Evolutionary conservation across 129 eudicot species (phyloP), one percentile per base, ranked within the genome.

Genomic region (Centrapalus pauciflorus): DNA sequence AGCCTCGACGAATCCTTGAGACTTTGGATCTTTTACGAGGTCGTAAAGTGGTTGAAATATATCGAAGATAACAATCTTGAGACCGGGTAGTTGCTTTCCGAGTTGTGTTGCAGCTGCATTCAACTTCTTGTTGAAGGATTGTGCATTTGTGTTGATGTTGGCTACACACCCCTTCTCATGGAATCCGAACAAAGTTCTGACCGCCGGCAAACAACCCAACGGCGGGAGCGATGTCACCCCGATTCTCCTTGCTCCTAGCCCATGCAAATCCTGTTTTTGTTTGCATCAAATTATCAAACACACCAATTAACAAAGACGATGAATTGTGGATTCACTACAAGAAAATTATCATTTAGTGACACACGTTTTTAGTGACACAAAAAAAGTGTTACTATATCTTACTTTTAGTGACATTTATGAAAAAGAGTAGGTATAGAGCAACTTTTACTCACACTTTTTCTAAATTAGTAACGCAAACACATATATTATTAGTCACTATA

Each of bases 181-280:
- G 65, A 30, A 77, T 32, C 98, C 98, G 49, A 88, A 92, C 55
- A 88, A 28, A 2, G 98, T 92, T 63, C 83, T 67, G 6, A 89
- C 82, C 27, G 87, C 87, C 0, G 98, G 96, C 21, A 92, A 75
- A 27, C 98, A 92, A 20, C 98, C 98, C 57, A 87, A 35, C 38
- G 98, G 98, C 32, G 98, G 95, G 32, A 92, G 87, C 26, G 98
- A 88, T 27, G 98, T 92, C 70, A 80, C 95, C 41, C 98, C 98
- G 8, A 92, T 83, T 76, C 83, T 79, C 61, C 98, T 85, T 3
- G 96, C 98, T 73, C 98, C 98, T 61, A 78, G 50, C 23, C 87
- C 82, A 58, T 92, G 61, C 75, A 92, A 51, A 37, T 79, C 80
- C 98, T 92, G 85, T 51, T 48, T 16, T 21, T 24, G 51, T 14